Percentiles rank a stretch among this genome's conserved stretches.
Evolutionary conservation across 2,329 filamentous ascomycete genomes (phyloP).

Genomic region (Sclerotinia sclerotiorum): DNA sequence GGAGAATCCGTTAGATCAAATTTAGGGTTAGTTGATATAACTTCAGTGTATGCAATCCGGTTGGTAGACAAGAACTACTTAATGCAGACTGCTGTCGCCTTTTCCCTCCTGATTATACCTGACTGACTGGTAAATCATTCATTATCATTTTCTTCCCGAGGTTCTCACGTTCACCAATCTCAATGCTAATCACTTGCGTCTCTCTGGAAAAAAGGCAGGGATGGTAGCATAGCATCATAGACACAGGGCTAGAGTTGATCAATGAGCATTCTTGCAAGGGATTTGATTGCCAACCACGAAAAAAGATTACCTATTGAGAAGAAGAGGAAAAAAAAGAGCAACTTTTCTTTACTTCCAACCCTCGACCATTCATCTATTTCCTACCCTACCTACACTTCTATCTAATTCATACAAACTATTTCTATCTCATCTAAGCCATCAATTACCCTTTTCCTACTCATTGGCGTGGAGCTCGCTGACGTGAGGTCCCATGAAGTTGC

Average conservation of each 20-base stretch:
- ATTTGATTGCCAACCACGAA: background rate
- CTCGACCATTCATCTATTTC: background rate
- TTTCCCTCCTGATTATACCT: background rate
- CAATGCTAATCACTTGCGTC: no score
- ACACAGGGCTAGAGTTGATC: background rate
- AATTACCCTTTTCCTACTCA: background rate
- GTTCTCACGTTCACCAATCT: background rate
- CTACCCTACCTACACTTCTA: background rate
- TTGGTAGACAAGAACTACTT: no score
- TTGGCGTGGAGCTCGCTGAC: conserved; percentile 4
- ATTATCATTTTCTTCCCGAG: background rate
- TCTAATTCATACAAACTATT: background rate
- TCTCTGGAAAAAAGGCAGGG: background rate
- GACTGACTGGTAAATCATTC: no score
- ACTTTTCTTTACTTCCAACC: no score
- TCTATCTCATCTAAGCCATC: conserved; percentile 1
- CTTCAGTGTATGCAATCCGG: no score
- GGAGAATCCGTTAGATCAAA: no score
- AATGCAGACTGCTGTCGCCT: background rate
- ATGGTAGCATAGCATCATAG: background rate
- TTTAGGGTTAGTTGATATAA: no score
- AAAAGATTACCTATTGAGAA: background rate
- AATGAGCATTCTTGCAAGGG: background rate
- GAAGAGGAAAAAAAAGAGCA: background rate
- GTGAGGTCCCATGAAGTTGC: background rate